These are phyloP conservation scores for Mollisiaceae sp. DNA, from an alignment of 2,329 filamentous ascomycete genomes.

Conservation along the genomic window DNA sequence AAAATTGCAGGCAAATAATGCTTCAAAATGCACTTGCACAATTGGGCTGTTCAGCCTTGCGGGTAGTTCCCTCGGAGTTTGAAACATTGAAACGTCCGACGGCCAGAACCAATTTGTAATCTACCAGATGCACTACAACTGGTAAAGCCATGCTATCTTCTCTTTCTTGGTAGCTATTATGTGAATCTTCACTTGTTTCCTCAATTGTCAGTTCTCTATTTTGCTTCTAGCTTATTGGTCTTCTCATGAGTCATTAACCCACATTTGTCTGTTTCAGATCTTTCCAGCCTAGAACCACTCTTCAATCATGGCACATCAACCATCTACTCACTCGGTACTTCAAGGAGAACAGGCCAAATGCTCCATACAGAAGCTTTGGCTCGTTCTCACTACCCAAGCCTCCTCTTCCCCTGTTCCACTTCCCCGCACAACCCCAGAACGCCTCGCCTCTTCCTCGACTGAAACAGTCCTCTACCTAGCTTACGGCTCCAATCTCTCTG, in stretches of 20 bases:
- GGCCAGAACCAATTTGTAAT: neutral
- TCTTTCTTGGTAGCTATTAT: neutral
- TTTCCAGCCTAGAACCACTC: neutral
- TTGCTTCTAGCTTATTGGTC: neutral
- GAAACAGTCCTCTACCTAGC: conserved; percentile 77
- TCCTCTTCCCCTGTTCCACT: conserved; percentile 10
- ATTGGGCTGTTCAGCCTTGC: conserved; percentile 7
- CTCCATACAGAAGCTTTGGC: conserved; percentile 23
- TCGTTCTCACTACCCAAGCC: neutral
- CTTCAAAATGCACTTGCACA: neutral
- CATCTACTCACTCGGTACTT: conserved; percentile 1
- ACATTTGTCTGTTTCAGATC: neutral
- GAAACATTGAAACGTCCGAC: neutral
- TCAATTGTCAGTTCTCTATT: neutral
- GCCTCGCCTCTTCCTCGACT: conserved; percentile 23
- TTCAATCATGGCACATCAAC: conserved; percentile 16
- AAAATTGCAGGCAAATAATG: neutral
- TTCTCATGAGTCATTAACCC: too few relatives aligned
- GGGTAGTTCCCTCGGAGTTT: conserved; percentile 7
- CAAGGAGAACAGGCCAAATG: conserved; percentile 13
- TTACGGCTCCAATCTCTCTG: conserved; percentile 88
- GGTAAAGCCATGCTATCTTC: neutral
- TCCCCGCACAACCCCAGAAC: conserved; percentile 23
- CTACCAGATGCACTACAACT: neutral
- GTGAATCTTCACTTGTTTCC: neutral